Conservation (phyloP, 2,329 filamentous ascomycete genomes). For the Daldinia sp. region DNA sequence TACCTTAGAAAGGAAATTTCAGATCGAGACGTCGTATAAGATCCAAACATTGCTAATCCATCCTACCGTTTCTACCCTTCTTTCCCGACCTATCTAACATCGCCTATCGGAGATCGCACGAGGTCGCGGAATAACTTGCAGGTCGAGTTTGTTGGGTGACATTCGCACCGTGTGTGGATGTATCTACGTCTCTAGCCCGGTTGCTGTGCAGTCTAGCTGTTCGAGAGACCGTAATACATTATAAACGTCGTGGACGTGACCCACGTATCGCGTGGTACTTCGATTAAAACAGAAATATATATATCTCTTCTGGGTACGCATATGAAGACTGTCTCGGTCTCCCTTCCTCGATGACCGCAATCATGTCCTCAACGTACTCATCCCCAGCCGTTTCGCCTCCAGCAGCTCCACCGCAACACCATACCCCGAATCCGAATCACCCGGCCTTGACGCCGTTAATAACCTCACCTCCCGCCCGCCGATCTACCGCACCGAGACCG, state of each 20-base stretch:
- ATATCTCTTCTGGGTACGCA: conserved; percentile 44
- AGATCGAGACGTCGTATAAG: conserved; percentile 12
- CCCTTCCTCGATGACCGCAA: conserved; percentile 56
- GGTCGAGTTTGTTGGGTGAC: conserved; percentile 46
- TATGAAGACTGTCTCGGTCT: conserved; percentile 43
- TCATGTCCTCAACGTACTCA: conserved; percentile 63
- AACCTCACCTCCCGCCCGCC: conserved; percentile 65
- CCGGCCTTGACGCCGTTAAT: conserved; percentile 64
- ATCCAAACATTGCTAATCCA: conserved; percentile 3
- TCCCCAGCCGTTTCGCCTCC: conserved; percentile 63
- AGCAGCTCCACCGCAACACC: conserved; percentile 48
- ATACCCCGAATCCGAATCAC: conserved; percentile 59
- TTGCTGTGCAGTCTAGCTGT: conserved; percentile 17
- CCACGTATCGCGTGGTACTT: conserved; percentile 28
- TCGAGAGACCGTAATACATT: conserved; percentile 5
- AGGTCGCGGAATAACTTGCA: conserved; percentile 45
- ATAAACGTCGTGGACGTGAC: conserved; percentile 4
- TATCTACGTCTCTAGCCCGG: conserved; percentile 6
- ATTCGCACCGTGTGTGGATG: conserved; percentile 24
- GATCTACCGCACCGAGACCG: conserved; percentile 69
- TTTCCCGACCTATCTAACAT: conserved; percentile 1
- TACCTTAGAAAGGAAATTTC: neutral
- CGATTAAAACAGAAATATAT: conserved; percentile 12
- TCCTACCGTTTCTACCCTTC: conserved; percentile 7
- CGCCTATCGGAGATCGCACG: conserved; percentile 22